Evolutionary conservation across 2,329 filamentous ascomycete species (phyloP).

Genomic region (Neofusicoccum sp.): DNA sequence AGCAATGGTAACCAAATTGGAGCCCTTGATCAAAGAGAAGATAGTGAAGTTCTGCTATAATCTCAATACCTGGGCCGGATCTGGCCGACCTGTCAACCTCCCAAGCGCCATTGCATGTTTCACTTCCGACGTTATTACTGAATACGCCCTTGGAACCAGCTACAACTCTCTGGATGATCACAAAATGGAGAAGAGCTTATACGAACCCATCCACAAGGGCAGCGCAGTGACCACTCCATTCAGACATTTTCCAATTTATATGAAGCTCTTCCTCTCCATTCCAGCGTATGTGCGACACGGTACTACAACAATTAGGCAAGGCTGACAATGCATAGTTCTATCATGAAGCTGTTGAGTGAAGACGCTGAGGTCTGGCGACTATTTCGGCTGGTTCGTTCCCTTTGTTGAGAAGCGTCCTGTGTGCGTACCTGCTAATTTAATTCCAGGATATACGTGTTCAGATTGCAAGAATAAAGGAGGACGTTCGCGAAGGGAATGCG

Average conservation of each 20-base stretch:
- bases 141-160: conserved; percentile 23
- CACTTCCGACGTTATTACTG: conserved; percentile 24
- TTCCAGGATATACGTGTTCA: conserved; percentile 6
- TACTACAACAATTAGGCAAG: background rate
- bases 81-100: conserved; percentile 17
- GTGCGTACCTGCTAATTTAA: background rate
- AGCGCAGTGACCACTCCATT: conserved; percentile 20
- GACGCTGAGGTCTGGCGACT: background rate
- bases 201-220: conserved; percentile 20
- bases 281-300: background rate
- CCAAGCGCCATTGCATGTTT: conserved; percentile 21
- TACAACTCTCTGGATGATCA: conserved; percentile 22
- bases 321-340: background rate
- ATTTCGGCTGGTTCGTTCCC: background rate
- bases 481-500: background rate
- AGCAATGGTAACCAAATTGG: conserved; percentile 15
- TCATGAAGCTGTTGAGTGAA: background rate
- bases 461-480: background rate
- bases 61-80: conserved; percentile 19
- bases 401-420: conserved; percentile 16
- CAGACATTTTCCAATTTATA: conserved; percentile 18
- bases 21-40: conserved; percentile 14
- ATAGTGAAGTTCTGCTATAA: conserved; percentile 16
- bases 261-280: conserved; percentile 20
- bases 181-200: conserved; percentile 6